Percentiles rank a stretch among this genome's conserved stretches.
These are phyloP conservation scores for Penicillium atrosanguineum DNA, from an alignment of 495 filamentous ascomycete genomes.

Conservation along the genomic window DNA sequence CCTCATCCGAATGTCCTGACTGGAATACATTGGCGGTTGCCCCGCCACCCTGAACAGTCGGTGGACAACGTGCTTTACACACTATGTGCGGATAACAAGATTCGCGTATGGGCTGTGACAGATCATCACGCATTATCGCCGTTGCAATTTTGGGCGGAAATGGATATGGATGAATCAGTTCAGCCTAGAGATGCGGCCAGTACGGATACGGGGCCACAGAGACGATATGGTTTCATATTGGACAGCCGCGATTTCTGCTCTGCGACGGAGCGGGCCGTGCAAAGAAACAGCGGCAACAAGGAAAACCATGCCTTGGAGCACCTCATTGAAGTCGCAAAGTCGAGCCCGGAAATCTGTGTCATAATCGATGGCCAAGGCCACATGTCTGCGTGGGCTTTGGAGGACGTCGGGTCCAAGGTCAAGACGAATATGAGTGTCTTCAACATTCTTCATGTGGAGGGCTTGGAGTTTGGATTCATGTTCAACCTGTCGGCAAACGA, in stretches of 20 bases:
- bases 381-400: slow-evolving; percentile 93
- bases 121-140: slow-evolving; percentile 70
- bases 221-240: slow-evolving; percentile 78
- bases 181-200: slow-evolving; percentile 51
- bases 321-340: slow-evolving; percentile 81
- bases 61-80: slow-evolving; percentile 93
- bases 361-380: slow-evolving; percentile 79
- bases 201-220: slow-evolving; percentile 23
- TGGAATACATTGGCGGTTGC: slow-evolving; percentile 78
- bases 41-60: slow-evolving; percentile 70
- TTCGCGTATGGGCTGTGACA: slow-evolving; percentile 80
- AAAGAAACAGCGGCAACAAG: slow-evolving; percentile 55
- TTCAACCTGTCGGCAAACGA: slow-evolving; percentile 39
- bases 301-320: slow-evolving; percentile 74
- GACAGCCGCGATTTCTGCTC: slow-evolving; percentile 77
- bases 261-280: slow-evolving; percentile 74
- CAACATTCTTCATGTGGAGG: slow-evolving; percentile 81
- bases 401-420: slow-evolving; percentile 77
- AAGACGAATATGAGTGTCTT: slow-evolving; percentile 71
- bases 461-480: slow-evolving; percentile 64
- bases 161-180: slow-evolving; percentile 75
- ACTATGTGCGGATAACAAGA: slow-evolving; percentile 75
- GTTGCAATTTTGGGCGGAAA: slow-evolving; percentile 75
- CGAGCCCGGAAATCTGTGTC: slow-evolving; percentile 82
- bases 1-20: slow-evolving; percentile 78